Base-by-base conservation (phyloP, 441 rosid genomes). In the Populus trichocarpa region DNA sequence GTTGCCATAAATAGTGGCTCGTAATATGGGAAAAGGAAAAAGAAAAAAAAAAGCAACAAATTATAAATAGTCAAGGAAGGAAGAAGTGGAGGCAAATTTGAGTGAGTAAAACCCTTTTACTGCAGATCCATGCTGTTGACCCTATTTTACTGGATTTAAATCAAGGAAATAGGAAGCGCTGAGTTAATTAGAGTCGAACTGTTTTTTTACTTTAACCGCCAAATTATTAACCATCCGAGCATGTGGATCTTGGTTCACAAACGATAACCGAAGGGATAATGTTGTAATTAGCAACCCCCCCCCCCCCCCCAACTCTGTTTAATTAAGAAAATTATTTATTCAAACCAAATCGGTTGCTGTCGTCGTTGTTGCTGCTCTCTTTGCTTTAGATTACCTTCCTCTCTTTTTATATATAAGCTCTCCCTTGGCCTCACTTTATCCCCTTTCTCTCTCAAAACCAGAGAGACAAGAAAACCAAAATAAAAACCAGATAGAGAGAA, bases 181-280 rank as follows among this genome's bases (percentile, higher is more conserved):
- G 13, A 40, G 46, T 40, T 40, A 40, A 40, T 11, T 40, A 40
- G 50, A 3, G 50, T 11, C 14, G 50, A 40, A 3, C 50, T 3
- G 14, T 40, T 40, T 11, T 36, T 11, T 11, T 40, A 40, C 50
- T 40, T 2, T 40, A 83, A 40, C 50, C 50, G 50, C 50, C 50
- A 12, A 40, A 40, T 11, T 40, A 40, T 14, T 46, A 46, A 46
- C 28, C 26, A 9, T 10, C 66, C 82, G 86, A 77, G 66, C 64
- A 50, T 74, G 68, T 73, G 87, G 86, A 82, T 85, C 86, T 79
- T 75, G 86, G 94, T 90, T 92, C 87, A 82, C 79, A 77, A 46
- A 40, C 77, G 81, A 81, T 82, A 83, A 78, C 72, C 5, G 0
- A 16, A 77, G 77, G 89, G 90, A 23, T 73, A 76, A 72, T 16